Base-by-base conservation (phyloP, 2,329 filamentous ascomycete genomes). In the Colletotrichum sp. region DNA sequence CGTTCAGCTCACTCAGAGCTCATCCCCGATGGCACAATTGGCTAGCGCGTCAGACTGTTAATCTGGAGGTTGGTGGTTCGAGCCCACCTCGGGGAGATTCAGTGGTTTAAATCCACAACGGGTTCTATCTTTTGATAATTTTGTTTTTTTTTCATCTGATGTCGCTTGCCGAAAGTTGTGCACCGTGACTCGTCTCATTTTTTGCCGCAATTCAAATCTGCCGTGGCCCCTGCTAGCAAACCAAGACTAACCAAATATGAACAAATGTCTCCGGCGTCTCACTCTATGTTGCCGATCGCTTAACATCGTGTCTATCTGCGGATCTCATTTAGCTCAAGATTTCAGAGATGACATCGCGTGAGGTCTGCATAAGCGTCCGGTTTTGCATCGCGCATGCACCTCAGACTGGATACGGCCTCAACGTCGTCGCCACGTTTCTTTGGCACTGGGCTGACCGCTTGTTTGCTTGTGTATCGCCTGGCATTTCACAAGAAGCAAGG, bases 41-140 rank as follows among this genome's bases (percentile, higher is more conserved):
- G 74, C 74, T 76, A 76, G 74, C 74, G 74, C 74, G 74, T 76
- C 74, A 76, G 74, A 76, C 74, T 76, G 74, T 76, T 76, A 76
- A 76, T 76, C 74, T 76, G 74, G 74, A 76, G 74, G 74, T 76
- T 76, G 74, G 74, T 76, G 74, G 74, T 76, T 76, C 74, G 74
- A 76, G 74, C 74, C 70, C 74, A 76, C 70, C 74, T 75, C 73
- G 73, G 73, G 73, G 73, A 75, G 73, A 36, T 8, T 2, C 9
- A 72, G 63, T 69, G 70, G 70, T 74, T 76, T 12, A 24, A 76
- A 26, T 4, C 74, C 70, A 61, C 32, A 18, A 36, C 3, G 26
- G 63, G 8, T 15, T 4, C 1, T 3, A 2, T 9, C 32, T 73
- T 68, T 67, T 48, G 13, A 16, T 28, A 0, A 24, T 57, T 18